Conservation (phyloP, 148 eudicot genomes). For the Pouteria glomerata region DNA sequence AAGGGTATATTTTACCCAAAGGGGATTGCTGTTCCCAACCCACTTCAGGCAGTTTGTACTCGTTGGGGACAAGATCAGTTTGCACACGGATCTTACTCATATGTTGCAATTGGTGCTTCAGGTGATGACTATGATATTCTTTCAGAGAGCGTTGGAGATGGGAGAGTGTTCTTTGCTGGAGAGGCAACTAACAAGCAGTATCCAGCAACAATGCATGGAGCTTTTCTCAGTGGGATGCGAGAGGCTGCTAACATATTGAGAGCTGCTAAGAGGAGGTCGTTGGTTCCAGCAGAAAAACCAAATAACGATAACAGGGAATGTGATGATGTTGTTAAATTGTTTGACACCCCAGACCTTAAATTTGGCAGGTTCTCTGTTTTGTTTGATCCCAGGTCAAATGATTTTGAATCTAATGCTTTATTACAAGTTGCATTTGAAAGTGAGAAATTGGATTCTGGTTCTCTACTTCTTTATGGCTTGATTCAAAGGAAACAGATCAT, state of each 20-base stretch:
- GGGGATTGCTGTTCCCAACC: slow-evolving; percentile 88
- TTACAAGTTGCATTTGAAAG: slow-evolving; percentile 45
- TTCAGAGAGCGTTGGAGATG: slow-evolving; percentile 75
- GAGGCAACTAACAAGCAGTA: slow-evolving; percentile 92
- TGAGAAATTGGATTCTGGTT: slow-evolving; percentile 29
- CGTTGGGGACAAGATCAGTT: slow-evolving; percentile 94
- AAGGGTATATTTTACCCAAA: slow-evolving; percentile 80
- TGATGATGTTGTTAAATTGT: slow-evolving; percentile 38
- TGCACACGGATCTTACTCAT: slow-evolving; percentile 79
- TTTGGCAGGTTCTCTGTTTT: slow-evolving; percentile 53
- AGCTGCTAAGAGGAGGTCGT: slow-evolving; percentile 50
- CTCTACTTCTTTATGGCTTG: slow-evolving; percentile 49
- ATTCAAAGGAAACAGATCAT: slow-evolving; percentile 34
- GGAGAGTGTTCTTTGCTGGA: slow-evolving; percentile 87
- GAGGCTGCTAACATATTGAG: slow-evolving; percentile 90
- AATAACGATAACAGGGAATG: slow-evolving; percentile 22
- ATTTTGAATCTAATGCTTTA: slow-evolving; percentile 41
- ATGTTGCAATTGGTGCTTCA: slow-evolving; percentile 86
- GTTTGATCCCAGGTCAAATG: slow-evolving; percentile 42
- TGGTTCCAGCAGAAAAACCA: slow-evolving; percentile 17
- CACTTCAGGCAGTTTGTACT: slow-evolving; percentile 81
- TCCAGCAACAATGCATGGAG: slow-evolving; percentile 99
- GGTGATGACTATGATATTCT: slow-evolving; percentile 96
- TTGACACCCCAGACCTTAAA: slow-evolving; percentile 47
- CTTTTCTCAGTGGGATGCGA: slow-evolving; percentile 96